Percentiles rank a stretch among this genome's conserved stretches.
These are phyloP conservation scores for Arachis stenosperma DNA, from an alignment of 306 rosid genomes.

Conservation along the genomic window DNA sequence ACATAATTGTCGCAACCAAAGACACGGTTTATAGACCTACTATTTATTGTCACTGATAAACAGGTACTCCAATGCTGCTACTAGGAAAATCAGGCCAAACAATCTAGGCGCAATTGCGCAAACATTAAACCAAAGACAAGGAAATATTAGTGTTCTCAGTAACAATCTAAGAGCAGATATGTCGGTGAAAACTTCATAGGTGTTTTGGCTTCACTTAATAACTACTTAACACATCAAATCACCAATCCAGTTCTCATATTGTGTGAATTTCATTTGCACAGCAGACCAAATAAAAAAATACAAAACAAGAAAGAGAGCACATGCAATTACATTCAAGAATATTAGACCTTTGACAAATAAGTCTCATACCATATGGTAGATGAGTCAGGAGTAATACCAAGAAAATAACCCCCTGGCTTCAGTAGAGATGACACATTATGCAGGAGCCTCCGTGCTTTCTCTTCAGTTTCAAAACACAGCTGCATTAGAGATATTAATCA, in stretches of 20 bases:
- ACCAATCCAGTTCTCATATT: conserved; percentile 16
- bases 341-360: conserved; percentile 39
- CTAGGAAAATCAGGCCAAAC: conserved; percentile 20
- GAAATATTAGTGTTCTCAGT: conserved; percentile 5
- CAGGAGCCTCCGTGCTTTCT: conserved; percentile 81
- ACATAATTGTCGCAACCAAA: conserved; percentile 22
- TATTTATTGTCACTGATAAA: background rate
- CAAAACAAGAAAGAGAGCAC: background rate
- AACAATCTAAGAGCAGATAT: conserved; percentile 2
- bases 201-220: background rate
- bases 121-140: background rate
- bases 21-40: background rate
- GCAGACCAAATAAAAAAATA: background rate
- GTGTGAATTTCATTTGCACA: conserved; percentile 11
- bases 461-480: conserved; percentile 92
- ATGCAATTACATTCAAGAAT: conserved; percentile 41
- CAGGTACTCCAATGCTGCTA: conserved; percentile 8
- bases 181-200: background rate
- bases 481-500: conserved; percentile 51
- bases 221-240: background rate
- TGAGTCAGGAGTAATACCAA: conserved; percentile 98
- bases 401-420: conserved; percentile 98
- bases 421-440: conserved; percentile 82
- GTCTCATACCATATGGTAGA: conserved; percentile 94
- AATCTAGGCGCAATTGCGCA: conserved; percentile 1